Conservation (phyloP, 495 filamentous ascomycete genomes). For the Aspergillus olivimuriae region DNA sequence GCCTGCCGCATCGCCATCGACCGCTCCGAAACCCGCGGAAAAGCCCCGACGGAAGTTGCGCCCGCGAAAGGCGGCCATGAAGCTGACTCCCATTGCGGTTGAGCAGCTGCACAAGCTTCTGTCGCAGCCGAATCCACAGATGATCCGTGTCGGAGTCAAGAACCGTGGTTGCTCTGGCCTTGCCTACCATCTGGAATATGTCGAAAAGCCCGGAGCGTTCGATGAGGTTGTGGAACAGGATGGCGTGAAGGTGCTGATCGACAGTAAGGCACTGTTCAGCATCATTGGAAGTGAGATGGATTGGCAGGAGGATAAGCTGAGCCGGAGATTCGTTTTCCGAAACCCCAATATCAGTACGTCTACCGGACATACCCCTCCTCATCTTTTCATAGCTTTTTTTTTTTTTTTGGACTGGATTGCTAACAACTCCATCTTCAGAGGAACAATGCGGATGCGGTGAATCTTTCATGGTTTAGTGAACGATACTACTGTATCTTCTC, state of each 20-base stretch:
- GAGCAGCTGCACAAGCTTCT: constrained; percentile 68
- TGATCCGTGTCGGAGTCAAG: constrained; percentile 90
- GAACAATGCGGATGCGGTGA: constrained; percentile 96
- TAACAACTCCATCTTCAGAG: constrained; percentile 56
- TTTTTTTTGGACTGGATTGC: constrained; percentile 11
- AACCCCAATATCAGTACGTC: constrained; percentile 97
- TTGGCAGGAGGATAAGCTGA: constrained; percentile 94
- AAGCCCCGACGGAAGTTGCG: constrained; percentile 62
- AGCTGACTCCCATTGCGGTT: constrained; percentile 70
- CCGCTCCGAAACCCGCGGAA: constrained; percentile 27
- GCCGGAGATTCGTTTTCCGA: constrained; percentile 80
- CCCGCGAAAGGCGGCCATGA: constrained; percentile 86
- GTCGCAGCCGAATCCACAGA: constrained; percentile 75
- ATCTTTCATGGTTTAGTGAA: constrained; percentile 77
- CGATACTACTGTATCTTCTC: constrained; percentile 9
- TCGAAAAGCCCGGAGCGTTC: constrained; percentile 79
- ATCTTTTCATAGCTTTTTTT: not conserved
- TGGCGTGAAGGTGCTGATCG: constrained; percentile 90
- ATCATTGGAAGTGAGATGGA: constrained; percentile 99
- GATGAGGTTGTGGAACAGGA: constrained; percentile 95
- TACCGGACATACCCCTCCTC: too few relatives aligned
- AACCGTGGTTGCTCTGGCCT: constrained; percentile 94
- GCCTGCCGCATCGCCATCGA: constrained; percentile 26
- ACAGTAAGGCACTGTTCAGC: constrained; percentile 93
- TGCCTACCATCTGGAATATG: constrained; percentile 93